phyloP scores from a whole-genome alignment of 225 moss, liverwort and hornwort genomes.

The Rhytidiadelphus loreus region DNA sequence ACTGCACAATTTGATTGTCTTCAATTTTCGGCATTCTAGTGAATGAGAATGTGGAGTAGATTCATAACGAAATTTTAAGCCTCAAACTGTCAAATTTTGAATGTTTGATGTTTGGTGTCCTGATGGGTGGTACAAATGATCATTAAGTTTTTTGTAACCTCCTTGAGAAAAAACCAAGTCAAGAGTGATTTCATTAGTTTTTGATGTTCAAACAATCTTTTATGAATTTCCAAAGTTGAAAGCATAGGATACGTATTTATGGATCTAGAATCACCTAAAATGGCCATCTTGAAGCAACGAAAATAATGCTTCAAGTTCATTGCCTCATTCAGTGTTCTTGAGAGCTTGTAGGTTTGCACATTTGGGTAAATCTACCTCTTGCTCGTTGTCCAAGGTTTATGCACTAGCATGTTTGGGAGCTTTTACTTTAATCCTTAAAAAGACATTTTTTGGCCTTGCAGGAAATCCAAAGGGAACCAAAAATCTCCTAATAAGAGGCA shows the following conservation, averaged over 20 bases:
- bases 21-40: background rate
- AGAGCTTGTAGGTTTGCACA: accelerated
- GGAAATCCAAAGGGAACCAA: accelerated
- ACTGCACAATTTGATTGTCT: background rate
- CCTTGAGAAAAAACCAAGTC: accelerated
- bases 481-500: accelerated
- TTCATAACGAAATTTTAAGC: background rate
- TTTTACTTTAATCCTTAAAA: background rate
- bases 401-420: background rate
- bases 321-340: background rate
- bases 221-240: background rate
- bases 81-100: background rate
- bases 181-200: background rate
- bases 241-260: too few relatives aligned
- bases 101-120: background rate
- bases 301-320: background rate
- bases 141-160: background rate
- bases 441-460: background rate
- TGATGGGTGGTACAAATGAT: background rate
- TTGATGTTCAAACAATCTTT: background rate
- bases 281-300: background rate
- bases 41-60: background rate
- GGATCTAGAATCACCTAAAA: background rate
- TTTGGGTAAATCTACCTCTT: background rate
- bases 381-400: background rate